Percentiles rank a stretch among this genome's conserved stretches.
phyloP scores from a whole-genome alignment of 192 early-diverging fungal species.

The Helicostylum pulchrum region DNA sequence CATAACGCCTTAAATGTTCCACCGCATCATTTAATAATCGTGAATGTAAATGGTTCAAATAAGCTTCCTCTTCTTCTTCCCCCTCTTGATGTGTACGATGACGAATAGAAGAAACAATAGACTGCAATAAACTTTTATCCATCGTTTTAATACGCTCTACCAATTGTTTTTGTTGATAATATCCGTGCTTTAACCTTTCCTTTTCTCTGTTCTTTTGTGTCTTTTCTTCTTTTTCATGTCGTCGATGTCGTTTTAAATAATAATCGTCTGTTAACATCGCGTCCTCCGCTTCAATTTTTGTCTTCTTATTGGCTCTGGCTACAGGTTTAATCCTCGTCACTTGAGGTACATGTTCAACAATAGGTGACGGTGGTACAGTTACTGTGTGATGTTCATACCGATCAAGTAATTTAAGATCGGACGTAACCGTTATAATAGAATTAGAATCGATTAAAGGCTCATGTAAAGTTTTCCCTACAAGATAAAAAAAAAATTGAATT shows the following conservation, averaged over 20 bases:
- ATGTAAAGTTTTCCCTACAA: not conserved
- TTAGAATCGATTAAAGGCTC: not conserved
- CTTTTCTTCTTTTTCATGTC: slow-evolving; percentile 54
- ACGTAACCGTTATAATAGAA: not conserved
- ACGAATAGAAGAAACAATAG: slow-evolving; percentile 22
- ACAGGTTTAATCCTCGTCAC: not conserved
- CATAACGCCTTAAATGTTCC: slow-evolving; percentile 42
- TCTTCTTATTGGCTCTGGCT: not conserved
- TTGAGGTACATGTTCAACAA: not conserved
- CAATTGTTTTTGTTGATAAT: slow-evolving; percentile 52
- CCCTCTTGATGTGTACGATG: slow-evolving; percentile 19
- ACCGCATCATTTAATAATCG: slow-evolving; percentile 47
- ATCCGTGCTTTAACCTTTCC: slow-evolving; percentile 48
- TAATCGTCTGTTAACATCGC: slow-evolving; percentile 37
- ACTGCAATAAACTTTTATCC: slow-evolving; percentile 37
- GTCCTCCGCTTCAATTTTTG: slow-evolving; percentile 2
- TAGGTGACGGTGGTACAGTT: not conserved
- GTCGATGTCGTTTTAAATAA: slow-evolving; percentile 50
- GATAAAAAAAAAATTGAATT: not conserved
- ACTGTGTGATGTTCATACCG: not conserved
- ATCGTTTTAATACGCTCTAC: slow-evolving; percentile 49
- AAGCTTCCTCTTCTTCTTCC: slow-evolving; percentile 5
- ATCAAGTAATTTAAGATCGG: not conserved
- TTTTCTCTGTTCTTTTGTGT: slow-evolving; percentile 55
- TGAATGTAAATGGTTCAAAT: slow-evolving; percentile 29